These are phyloP conservation scores for Osmanthus fragrans DNA, from an alignment of 257 asterid species.

Conservation along the genomic window DNA sequence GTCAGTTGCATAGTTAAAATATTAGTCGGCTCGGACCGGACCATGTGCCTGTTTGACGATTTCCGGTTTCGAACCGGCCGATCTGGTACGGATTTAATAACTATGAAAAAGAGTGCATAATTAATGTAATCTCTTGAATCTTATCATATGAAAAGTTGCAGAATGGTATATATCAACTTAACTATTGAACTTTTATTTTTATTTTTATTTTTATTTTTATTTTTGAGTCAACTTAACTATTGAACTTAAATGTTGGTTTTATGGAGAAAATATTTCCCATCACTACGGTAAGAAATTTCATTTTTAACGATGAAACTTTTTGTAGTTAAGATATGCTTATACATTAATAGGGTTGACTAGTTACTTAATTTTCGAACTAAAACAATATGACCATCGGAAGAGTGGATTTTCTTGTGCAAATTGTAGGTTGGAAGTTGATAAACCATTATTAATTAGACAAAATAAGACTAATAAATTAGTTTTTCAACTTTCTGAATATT, in stretches of 20 bases:
- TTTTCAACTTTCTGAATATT: background rate
- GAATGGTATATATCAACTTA: too few relatives aligned
- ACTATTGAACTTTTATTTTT: too few relatives aligned
- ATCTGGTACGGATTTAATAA: too few relatives aligned
- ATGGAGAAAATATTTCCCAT: background rate
- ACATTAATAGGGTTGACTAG: conserved; percentile 20
- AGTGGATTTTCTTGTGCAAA: background rate
- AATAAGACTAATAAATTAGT: background rate
- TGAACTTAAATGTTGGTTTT: background rate
- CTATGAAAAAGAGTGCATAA: too few relatives aligned
- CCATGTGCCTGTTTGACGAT: too few relatives aligned
- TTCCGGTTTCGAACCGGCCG: too few relatives aligned
- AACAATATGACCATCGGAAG: background rate
- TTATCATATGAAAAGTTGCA: background rate
- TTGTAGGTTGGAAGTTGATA: conserved; percentile 25
- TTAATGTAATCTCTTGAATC: too few relatives aligned
- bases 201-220: too few relatives aligned
- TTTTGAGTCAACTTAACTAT: too few relatives aligned
- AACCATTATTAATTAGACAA: background rate
- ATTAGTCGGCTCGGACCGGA: too few relatives aligned
- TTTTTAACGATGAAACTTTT: background rate
- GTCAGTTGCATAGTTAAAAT: too few relatives aligned
- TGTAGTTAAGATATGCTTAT: background rate
- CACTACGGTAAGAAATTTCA: background rate
- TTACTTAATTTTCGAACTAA: conserved; percentile 6